Evolutionary conservation across 345 rosid genomes (phyloP), one percentile per base, ranked within the genome.

Genomic region (Aquilaria malaccensis): DNA sequence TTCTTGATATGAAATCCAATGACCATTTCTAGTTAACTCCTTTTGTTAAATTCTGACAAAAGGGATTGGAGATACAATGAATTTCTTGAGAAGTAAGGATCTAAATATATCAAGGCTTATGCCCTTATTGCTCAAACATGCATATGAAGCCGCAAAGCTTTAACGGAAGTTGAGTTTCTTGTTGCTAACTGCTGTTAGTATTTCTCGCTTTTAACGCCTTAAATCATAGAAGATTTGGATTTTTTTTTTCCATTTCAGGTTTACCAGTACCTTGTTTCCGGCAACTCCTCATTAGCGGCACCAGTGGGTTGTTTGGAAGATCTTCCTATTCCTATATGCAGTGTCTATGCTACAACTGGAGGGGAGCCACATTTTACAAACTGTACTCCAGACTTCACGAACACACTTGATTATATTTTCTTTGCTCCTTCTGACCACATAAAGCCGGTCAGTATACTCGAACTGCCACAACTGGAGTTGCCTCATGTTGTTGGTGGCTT

Each of bases 351-450:
- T 64, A 67, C 64, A 43, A 75, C 85, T 33, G 74, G 85, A 74
- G 96, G 92, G 60, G 99, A 94, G 69, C 97, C 96, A 11, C 62
- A 79, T 15, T 94, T 94, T 62, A 94, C 99, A 62, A 94, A 86
- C 73, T 90, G 91, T 80, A 94, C 89, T 37, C 97, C 97, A 0
- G 79, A 74, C 64, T 90, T 90, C 73, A 90, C 89, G 30, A 66
- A 75, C 52, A 88, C 97, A 3, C 87, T 94, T 56, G 97, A 94
- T 60, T 94, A 90, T 54, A 80, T 94, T 67, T 84, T 90, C 79
- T 83, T 83, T 71, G 70, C 81, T 47, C 95, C 99, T 47, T 71
- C 78, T 33, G 83, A 76, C 46, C 33, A 57, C 32, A 75, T 90
- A 55, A 88, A 77, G 72, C 86, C 92, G 0, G 79, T 78, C 46